Conservation (phyloP, 768 basidiomycete genomes). For the Kwoniella sp. region DNA sequence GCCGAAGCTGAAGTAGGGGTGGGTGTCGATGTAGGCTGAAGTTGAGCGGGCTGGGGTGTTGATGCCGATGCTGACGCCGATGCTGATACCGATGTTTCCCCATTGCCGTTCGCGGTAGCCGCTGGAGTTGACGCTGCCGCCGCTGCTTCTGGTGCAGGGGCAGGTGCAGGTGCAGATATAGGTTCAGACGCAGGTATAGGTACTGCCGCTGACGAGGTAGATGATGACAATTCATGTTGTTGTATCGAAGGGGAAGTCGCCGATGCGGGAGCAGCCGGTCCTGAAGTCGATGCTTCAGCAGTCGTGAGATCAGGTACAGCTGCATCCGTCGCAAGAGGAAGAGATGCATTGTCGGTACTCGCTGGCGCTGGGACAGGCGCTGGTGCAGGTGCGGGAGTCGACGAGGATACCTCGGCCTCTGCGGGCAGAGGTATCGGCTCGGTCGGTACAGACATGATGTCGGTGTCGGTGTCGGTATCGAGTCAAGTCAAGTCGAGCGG, state of each 20-base stretch:
- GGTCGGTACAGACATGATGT: neutral
- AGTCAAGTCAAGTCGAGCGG: too few relatives aligned
- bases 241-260: too few relatives aligned
- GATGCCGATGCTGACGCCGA: neutral
- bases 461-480: too few relatives aligned
- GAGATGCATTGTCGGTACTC: too few relatives aligned
- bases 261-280: too few relatives aligned
- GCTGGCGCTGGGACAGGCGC: neutral
- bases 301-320: too few relatives aligned
- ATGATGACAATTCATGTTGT: too few relatives aligned
- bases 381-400: neutral
- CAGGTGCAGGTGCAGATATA: neutral
- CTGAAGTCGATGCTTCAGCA: too few relatives aligned
- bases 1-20: neutral
- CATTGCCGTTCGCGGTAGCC: neutral
- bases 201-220: too few relatives aligned
- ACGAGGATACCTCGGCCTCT: too few relatives aligned
- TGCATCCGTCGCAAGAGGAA: too few relatives aligned
- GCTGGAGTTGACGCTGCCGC: neutral
- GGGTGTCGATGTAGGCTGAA: neutral
- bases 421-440: slow-evolving; percentile 2
- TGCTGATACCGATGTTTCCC: neutral
- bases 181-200: too few relatives aligned
- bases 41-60: slow-evolving; percentile 8
- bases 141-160: neutral